phyloP scores from a whole-genome alignment of 495 filamentous ascomycete genomes.

The Viridothelium virens region DNA sequence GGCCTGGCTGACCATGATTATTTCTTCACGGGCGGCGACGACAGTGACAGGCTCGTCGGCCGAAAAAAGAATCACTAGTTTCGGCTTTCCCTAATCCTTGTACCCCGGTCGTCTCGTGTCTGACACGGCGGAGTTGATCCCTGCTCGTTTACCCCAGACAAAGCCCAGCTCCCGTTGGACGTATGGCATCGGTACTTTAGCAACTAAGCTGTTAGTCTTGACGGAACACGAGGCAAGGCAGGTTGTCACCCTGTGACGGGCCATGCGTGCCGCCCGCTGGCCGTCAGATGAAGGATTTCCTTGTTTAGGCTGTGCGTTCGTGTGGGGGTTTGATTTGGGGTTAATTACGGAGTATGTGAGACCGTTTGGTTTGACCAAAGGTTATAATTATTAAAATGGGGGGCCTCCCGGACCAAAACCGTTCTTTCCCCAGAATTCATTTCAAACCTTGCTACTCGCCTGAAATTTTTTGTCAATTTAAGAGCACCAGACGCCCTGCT shows the following conservation, averaged over 20 bases:
- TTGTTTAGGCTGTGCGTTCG: neutral
- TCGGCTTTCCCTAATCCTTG: neutral
- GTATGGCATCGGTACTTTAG: neutral
- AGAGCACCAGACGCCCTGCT: too few relatives aligned
- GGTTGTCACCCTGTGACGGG: neutral
- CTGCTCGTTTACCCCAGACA: slow-evolving; percentile 1
- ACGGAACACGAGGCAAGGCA: neutral
- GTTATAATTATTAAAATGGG: neutral
- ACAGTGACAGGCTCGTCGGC: too few relatives aligned
- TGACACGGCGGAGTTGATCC: neutral
- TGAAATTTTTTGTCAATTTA: too few relatives aligned
- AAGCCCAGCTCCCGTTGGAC: neutral
- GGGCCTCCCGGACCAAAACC: neutral
- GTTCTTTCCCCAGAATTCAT: neutral
- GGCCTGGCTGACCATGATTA: too few relatives aligned
- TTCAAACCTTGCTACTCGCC: neutral
- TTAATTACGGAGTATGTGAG: neutral
- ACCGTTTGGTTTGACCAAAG: neutral
- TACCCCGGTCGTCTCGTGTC: neutral
- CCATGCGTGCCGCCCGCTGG: neutral
- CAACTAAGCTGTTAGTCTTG: neutral
- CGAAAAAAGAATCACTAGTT: neutral
- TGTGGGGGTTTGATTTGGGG: slow-evolving; percentile 3
- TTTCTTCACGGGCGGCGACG: too few relatives aligned
- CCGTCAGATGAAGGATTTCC: neutral